A percentile compares a stretch with the other conserved stretches of the same genome.
phyloP scores from a whole-genome alignment of 768 basidiomycete species.

The Amylocystis lapponica region DNA sequence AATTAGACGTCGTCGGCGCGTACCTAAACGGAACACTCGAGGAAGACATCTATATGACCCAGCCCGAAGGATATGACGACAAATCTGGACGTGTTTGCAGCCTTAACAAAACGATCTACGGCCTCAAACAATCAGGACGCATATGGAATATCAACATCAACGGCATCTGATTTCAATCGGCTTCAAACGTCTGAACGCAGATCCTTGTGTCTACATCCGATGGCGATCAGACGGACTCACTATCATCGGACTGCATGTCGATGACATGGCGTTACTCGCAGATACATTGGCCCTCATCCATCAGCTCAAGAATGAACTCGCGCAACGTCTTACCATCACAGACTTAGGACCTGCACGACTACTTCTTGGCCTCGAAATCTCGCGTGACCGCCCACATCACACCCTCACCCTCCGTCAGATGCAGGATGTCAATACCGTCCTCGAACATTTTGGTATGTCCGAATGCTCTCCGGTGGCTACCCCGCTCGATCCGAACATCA shows the following conservation, averaged over 20 bases:
- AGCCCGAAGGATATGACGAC: conserved; percentile 26
- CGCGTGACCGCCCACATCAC: conserved; percentile 8
- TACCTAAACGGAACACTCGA: conserved; percentile 34
- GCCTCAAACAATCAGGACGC: conserved; percentile 27
- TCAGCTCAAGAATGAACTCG: conserved; percentile 3
- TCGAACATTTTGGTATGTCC: conserved; percentile 17
- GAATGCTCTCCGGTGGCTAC: conserved; percentile 19
- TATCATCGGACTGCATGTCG: conserved; percentile 15
- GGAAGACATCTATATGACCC: conserved; percentile 37
- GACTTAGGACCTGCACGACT: conserved; percentile 8
- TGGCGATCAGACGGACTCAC: neutral
- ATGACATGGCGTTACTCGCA: too few relatives aligned
- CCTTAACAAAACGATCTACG: conserved; percentile 22
- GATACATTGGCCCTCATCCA: neutral
- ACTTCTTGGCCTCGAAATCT: conserved; percentile 17
- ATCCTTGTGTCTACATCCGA: conserved; percentile 10
- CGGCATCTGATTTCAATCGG: neutral
- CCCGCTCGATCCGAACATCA: conserved; percentile 14
- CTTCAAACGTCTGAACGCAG: conserved; percentile 3
- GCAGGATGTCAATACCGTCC: conserved; percentile 16
- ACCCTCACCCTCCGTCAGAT: conserved; percentile 20
- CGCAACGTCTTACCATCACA: conserved; percentile 9
- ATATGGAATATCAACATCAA: conserved; percentile 18
- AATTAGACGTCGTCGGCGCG: conserved; percentile 36
- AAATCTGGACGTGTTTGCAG: conserved; percentile 10